Evolutionary conservation across 371 early-diverging fungal genomes (phyloP).

Genomic region (Haplosporangium sp.): DNA sequence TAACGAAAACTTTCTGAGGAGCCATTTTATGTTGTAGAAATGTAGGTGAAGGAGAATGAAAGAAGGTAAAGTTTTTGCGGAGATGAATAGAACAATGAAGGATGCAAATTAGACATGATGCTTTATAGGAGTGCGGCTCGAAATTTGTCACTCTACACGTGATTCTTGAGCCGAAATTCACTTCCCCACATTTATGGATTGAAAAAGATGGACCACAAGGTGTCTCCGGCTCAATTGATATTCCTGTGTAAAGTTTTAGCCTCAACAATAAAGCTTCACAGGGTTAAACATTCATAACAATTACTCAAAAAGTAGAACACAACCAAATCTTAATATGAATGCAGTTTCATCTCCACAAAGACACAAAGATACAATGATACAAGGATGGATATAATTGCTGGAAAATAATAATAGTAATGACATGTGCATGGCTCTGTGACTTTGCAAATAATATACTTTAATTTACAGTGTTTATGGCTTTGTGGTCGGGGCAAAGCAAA

Average conservation of each 20-base stretch:
- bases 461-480: background rate
- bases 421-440: too few relatives aligned
- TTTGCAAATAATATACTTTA: background rate
- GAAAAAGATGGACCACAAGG: background rate
- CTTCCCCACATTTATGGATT: background rate
- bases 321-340: too few relatives aligned
- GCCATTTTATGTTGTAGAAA: conserved; percentile 28
- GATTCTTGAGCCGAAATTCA: background rate
- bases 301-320: too few relatives aligned
- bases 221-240: background rate
- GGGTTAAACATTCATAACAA: too few relatives aligned
- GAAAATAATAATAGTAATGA: too few relatives aligned
- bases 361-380: too few relatives aligned
- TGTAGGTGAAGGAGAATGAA: background rate
- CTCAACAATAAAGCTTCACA: too few relatives aligned
- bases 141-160: background rate
- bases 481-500: conserved; percentile 17
- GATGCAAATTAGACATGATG: background rate
- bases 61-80: background rate
- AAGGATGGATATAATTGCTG: too few relatives aligned
- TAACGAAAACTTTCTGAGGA: conserved; percentile 58
- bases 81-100: background rate
- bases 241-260: background rate
- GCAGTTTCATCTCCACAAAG: too few relatives aligned
- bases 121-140: background rate